Conservation (phyloP, 2,329 filamentous ascomycete genomes). For the Curvularia hawaiiensis region DNA sequence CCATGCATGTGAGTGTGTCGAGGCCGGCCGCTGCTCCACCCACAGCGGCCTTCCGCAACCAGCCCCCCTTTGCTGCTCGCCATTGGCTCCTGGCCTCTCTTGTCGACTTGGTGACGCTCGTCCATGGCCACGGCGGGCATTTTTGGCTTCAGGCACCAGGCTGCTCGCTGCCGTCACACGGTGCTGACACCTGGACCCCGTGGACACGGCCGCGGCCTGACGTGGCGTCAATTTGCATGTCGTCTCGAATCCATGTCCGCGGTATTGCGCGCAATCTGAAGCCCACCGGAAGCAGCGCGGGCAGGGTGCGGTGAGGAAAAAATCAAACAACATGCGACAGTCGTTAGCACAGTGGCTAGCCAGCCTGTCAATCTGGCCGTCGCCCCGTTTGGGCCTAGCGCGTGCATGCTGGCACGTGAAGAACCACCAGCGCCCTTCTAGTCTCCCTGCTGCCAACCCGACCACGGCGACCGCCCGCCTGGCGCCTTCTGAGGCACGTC, state of each 20-base stretch:
- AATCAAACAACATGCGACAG: conserved; percentile 3
- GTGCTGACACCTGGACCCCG: conserved; percentile 5
- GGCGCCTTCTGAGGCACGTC: neutral
- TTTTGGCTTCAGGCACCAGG: conserved; percentile 10
- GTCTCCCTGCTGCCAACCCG: neutral
- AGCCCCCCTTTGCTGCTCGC: conserved; percentile 8
- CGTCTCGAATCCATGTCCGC: neutral
- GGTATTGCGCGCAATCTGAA: conserved; percentile 1
- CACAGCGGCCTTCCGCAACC: conserved; percentile 9
- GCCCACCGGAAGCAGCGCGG: neutral
- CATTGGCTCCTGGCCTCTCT: conserved; percentile 8
- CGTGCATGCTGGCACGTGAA: conserved; percentile 3
- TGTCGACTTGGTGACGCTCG: conserved; percentile 5
- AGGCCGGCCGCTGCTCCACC: conserved; percentile 20
- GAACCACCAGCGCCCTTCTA: neutral
- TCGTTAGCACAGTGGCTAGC: conserved; percentile 1
- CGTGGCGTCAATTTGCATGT: conserved; percentile 9
- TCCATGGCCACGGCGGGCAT: conserved; percentile 5
- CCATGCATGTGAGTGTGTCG: conserved; percentile 18
- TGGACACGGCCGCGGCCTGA: conserved; percentile 4
- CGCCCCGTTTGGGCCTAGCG: neutral
- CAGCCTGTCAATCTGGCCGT: neutral
- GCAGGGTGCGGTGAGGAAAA: conserved; percentile 13
- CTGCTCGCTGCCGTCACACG: conserved; percentile 7
- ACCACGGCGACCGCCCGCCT: too few species aligned